A percentile compares a stretch with the other conserved stretches of the same genome.
These are phyloP conservation scores for Pythium vanterpoolii DNA, from an alignment of 352 stramenopile species.

Conservation along the genomic window DNA sequence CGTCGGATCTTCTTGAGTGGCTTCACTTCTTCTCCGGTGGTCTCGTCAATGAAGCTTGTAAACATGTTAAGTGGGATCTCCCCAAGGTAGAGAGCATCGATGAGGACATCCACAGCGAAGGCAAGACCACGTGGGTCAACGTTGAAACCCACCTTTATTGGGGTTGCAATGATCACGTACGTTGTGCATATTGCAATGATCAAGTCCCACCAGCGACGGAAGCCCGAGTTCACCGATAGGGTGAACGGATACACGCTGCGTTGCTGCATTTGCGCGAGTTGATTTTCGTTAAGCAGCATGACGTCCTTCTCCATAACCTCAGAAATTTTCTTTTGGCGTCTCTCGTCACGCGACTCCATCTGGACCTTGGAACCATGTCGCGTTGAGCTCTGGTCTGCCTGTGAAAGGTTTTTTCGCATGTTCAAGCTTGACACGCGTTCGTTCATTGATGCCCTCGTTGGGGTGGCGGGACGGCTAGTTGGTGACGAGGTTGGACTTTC, in stretches of 20 bases:
- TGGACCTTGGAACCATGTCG: slow-evolving; percentile 33
- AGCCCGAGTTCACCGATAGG: slow-evolving; percentile 59
- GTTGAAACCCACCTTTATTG: slow-evolving; percentile 54
- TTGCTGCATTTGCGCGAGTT: slow-evolving; percentile 57
- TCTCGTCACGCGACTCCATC: slow-evolving; percentile 32
- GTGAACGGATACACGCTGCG: slow-evolving; percentile 44
- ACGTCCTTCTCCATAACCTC: slow-evolving; percentile 59
- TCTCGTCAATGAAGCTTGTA: slow-evolving; percentile 61
- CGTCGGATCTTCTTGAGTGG: slow-evolving; percentile 47
- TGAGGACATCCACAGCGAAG: slow-evolving; percentile 39
- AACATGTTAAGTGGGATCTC: slow-evolving; percentile 63
- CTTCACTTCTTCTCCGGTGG: slow-evolving; percentile 60
- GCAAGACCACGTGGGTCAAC: slow-evolving; percentile 29
- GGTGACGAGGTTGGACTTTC: background rate
- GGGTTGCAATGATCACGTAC: slow-evolving; percentile 53
- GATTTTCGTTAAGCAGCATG: slow-evolving; percentile 54
- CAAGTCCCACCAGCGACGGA: slow-evolving; percentile 62
- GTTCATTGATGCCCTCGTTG: background rate
- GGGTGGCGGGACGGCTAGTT: background rate
- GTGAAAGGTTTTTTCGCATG: slow-evolving; percentile 30
- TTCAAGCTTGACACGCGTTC: background rate
- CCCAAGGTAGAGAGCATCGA: slow-evolving; percentile 56
- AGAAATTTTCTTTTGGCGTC: slow-evolving; percentile 37
- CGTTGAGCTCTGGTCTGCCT: slow-evolving; percentile 32
- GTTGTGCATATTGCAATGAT: slow-evolving; percentile 44